Percentiles rank a stretch among this genome's conserved stretches.
Conservation (phyloP, 352 stramenopile genomes). For the Phytophthora ramorum region DNA sequence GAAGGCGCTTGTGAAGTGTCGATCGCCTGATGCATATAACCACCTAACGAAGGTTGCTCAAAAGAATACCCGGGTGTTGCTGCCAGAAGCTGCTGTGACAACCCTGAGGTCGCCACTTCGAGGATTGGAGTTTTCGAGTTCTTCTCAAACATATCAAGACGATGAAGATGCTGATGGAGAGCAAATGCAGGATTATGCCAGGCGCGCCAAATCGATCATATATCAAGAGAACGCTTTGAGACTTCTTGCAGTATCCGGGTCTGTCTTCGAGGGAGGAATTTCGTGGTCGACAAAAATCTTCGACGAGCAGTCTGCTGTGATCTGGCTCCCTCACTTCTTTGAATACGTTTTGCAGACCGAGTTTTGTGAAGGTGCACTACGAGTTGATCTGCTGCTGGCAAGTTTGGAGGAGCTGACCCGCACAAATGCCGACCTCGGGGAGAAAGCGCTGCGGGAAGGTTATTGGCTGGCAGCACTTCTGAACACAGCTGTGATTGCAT, state of each 20-base stretch:
- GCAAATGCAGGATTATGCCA: slow-evolving; percentile 18
- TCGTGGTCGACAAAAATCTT: slow-evolving; percentile 38
- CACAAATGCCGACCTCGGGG: background rate
- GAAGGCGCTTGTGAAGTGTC: slow-evolving; percentile 51
- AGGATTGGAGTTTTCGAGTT: slow-evolving; percentile 38
- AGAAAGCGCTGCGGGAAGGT: slow-evolving; percentile 26
- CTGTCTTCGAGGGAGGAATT: slow-evolving; percentile 29
- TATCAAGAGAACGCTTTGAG: slow-evolving; percentile 43
- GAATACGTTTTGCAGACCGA: slow-evolving; percentile 40
- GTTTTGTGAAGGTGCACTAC: slow-evolving; percentile 23
- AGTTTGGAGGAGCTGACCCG: slow-evolving; percentile 22
- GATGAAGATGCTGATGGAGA: slow-evolving; percentile 12
- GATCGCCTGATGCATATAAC: slow-evolving; percentile 34
- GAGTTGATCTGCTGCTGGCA: slow-evolving; percentile 25
- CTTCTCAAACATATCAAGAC: slow-evolving; percentile 22
- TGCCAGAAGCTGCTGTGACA: slow-evolving; percentile 25
- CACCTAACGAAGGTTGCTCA: slow-evolving; percentile 35
- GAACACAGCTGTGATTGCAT: slow-evolving; percentile 47
- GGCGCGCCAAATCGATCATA: slow-evolving; percentile 33
- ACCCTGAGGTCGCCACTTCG: slow-evolving; percentile 35
- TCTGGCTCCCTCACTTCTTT: slow-evolving; percentile 47
- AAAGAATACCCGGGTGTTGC: slow-evolving; percentile 34
- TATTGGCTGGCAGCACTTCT: slow-evolving; percentile 52
- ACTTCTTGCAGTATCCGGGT: slow-evolving; percentile 21
- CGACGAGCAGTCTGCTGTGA: slow-evolving; percentile 21